These are phyloP conservation scores for Crassisporium funariophilum DNA, from an alignment of 768 basidiomycete species.

Conservation along the genomic window DNA sequence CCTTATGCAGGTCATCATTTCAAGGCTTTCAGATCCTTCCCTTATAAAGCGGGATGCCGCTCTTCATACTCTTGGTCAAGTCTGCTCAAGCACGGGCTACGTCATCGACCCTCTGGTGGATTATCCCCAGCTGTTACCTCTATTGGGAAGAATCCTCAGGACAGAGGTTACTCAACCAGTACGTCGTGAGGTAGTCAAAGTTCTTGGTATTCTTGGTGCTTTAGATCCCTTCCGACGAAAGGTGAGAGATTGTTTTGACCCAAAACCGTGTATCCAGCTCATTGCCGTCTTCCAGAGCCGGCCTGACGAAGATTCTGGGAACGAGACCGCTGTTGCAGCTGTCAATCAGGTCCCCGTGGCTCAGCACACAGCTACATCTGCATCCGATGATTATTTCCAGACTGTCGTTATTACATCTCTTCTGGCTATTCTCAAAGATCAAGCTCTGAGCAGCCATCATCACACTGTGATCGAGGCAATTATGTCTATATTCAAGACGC, in stretches of 20 bases:
- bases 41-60: slow-evolving; percentile 92
- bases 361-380: slow-evolving; percentile 58
- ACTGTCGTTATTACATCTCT: slow-evolving; percentile 91
- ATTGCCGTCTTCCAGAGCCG: slow-evolving; percentile 41
- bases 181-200: slow-evolving; percentile 89
- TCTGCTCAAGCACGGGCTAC: slow-evolving; percentile 94
- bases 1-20: slow-evolving; percentile 88
- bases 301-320: slow-evolving; percentile 64
- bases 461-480: slow-evolving; percentile 96
- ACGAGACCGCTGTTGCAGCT: slow-evolving; percentile 59
- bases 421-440: slow-evolving; percentile 85
- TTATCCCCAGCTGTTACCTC: slow-evolving; percentile 85
- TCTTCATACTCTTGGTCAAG: slow-evolving; percentile 89
- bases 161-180: slow-evolving; percentile 74
- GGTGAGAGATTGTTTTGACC: slow-evolving; percentile 42
- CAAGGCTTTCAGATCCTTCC: slow-evolving; percentile 87
- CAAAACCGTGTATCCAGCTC: background rate
- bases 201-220: slow-evolving; percentile 94
- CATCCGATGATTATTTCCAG: slow-evolving; percentile 96
- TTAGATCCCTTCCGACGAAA: slow-evolving; percentile 95
- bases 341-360: slow-evolving; percentile 71
- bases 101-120: slow-evolving; percentile 91
- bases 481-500: slow-evolving; percentile 99
- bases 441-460: slow-evolving; percentile 82
- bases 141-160: slow-evolving; percentile 82